These are phyloP conservation scores for Fragaria ananassa DNA, from an alignment of 306 rosid genomes.

Conservation along the genomic window DNA sequence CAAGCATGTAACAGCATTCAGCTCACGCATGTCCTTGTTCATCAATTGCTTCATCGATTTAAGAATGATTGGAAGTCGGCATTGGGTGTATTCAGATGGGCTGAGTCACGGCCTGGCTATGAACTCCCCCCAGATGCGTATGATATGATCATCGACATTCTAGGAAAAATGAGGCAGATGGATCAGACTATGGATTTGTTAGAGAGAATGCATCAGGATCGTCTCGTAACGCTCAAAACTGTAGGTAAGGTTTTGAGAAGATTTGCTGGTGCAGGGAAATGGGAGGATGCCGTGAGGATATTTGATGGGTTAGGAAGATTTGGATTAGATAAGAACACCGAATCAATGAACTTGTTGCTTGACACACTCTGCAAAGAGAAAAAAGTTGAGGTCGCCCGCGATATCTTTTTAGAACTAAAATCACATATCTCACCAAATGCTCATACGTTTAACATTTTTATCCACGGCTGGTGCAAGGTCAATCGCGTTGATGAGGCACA, in stretches of 20 bases:
- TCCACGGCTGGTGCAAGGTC: slow-evolving; percentile 89
- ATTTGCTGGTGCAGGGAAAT: slow-evolving; percentile 69
- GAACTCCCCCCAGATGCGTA: slow-evolving; percentile 46
- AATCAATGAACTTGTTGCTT: slow-evolving; percentile 80
- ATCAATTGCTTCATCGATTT: slow-evolving; percentile 48
- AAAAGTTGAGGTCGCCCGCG: slow-evolving; percentile 64
- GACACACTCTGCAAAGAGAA: slow-evolving; percentile 83
- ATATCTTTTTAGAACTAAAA: slow-evolving; percentile 58
- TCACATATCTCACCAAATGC: slow-evolving; percentile 62
- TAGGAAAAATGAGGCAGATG: slow-evolving; percentile 79
- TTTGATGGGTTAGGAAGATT: slow-evolving; percentile 61
- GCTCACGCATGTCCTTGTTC: slow-evolving; percentile 42
- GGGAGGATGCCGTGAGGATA: slow-evolving; percentile 67
- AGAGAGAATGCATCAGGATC: slow-evolving; percentile 46
- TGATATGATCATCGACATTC: slow-evolving; percentile 63
- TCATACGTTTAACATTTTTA: slow-evolving; percentile 71
- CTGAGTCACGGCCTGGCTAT: slow-evolving; percentile 40
- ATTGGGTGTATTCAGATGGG: slow-evolving; percentile 80
- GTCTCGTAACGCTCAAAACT: slow-evolving; percentile 42
- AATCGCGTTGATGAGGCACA: slow-evolving; percentile 74
- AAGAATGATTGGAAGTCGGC: slow-evolving; percentile 92
- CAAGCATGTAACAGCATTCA: slow-evolving; percentile 37
- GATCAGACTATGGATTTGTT: slow-evolving; percentile 47
- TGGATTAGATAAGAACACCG: slow-evolving; percentile 70
- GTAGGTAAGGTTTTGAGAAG: slow-evolving; percentile 76